Conservation (phyloP, 2,329 filamentous ascomycete species). For the Fusarium sp. region DNA sequence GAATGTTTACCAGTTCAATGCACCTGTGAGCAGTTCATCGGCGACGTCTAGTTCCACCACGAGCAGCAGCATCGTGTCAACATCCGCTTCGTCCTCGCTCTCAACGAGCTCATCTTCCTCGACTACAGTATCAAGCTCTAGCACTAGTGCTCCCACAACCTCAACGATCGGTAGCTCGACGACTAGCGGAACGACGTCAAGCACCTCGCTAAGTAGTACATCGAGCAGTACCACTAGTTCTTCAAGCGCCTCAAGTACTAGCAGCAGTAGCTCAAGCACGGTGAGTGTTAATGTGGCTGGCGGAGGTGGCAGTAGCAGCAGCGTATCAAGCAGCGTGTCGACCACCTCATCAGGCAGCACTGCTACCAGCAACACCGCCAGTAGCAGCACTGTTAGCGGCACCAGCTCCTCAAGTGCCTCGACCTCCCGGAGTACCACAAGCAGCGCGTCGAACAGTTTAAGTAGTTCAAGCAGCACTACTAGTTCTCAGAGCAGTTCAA, state of each 20-base stretch:
- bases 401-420: not conserved
- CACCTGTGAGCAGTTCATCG: constrained; percentile 7
- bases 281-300: not conserved
- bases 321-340: not conserved
- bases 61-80: not conserved
- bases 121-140: not conserved
- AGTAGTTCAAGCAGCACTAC: not conserved
- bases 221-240: not conserved
- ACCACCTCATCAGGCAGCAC: not conserved
- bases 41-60: not conserved
- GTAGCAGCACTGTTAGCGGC: not conserved
- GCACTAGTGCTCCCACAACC: not conserved
- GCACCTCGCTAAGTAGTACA: not conserved
- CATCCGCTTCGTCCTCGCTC: not conserved
- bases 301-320: not conserved
- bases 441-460: not conserved
- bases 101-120: not conserved
- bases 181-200: not conserved
- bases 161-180: not conserved
- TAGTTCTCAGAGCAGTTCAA: not conserved
- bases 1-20: constrained; percentile 50
- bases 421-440: not conserved
- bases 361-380: not conserved
- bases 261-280: not conserved
- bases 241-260: not conserved